Evolutionary conservation across 345 rosid genomes (phyloP), one percentile per base, ranked within the genome.

Genomic region (Raphanus raphanistrum): DNA sequence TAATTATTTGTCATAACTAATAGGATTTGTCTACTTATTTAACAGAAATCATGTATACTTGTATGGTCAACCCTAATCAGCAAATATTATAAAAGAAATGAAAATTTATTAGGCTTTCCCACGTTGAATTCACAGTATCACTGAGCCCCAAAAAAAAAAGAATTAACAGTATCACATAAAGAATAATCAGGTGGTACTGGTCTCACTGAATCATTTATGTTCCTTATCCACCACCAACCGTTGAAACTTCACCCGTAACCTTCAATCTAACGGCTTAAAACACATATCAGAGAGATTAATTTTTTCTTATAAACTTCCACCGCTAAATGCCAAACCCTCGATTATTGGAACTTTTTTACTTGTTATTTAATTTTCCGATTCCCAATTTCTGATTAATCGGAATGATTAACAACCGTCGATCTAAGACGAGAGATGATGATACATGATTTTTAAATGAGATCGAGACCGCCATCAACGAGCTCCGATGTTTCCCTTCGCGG

Each of bases 401-500:
- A 54, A 64, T 66, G 77, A 78, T 31, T 45, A 0, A 65, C 68
- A 72, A 32, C 81, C 81, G 77, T 78, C 77, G 72, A 78, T 78
- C 77, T 57, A 3, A 50, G 55, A 2, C 12, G 64, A 52, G 63
- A 64, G 58, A 36, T 43, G 52, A 64, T 50, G 16, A 70, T 71
- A 52, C 3, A 41, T 13, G 52, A 61, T 64, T 58, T 78, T 72
- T 61, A 72, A 78, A 72, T 79, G 69, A 61, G 78, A 79, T 73
- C 82, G 21, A 73, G 73, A 67, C 77, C 78, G 82, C 82, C 82
- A 72, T 26, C 27, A 33, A 66, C 62, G 69, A 78, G 77, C 81
- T 78, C 43, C 77, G 57, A 69, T 62, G 35, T 60, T 69, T 29
- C 48, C 61, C 68, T 2, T 61, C 3, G 31, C 60, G 15, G 59